phyloP scores from a whole-genome alignment of 2,329 filamentous ascomycete genomes.

The Biscogniauxia mediterranea region DNA sequence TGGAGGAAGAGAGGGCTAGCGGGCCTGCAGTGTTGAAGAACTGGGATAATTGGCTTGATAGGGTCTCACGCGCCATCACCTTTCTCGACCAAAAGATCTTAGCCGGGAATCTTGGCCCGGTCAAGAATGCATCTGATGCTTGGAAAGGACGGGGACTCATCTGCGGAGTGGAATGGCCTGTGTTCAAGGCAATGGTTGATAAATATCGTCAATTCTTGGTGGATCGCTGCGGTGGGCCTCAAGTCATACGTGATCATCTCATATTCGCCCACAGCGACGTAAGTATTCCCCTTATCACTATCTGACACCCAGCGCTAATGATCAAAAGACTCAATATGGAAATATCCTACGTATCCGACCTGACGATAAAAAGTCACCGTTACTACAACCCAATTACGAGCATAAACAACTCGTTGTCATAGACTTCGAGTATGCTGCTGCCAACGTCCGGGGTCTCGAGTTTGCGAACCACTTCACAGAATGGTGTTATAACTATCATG shows the following conservation, averaged over 20 bases:
- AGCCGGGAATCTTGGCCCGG: constrained; percentile 34
- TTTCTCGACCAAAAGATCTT: constrained; percentile 59
- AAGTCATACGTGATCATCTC: constrained; percentile 69
- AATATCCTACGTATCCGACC: constrained; percentile 80
- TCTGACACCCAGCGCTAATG: constrained; percentile 9
- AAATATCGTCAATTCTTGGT: constrained; percentile 77
- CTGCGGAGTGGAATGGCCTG: constrained; percentile 78
- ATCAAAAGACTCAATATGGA: constrained; percentile 84
- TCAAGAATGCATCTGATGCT: constrained; percentile 35
- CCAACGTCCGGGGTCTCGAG: constrained; percentile 82
- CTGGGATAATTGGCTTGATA: constrained; percentile 87
- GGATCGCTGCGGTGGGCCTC: constrained; percentile 64
- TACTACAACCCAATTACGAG: constrained; percentile 84
- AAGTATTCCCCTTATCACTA: constrained; percentile 35
- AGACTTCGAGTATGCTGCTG: constrained; percentile 95
- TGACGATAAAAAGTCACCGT: constrained; percentile 74
- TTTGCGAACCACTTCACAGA: constrained; percentile 98
- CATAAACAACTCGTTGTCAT: constrained; percentile 97
- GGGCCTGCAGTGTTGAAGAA: constrained; percentile 87
- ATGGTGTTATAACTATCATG: constrained; percentile 98
- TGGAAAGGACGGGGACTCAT: constrained; percentile 75
- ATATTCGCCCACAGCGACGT: constrained; percentile 99
- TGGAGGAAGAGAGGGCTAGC: constrained; percentile 71
- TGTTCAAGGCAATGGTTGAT: constrained; percentile 72
- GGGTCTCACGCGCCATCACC: constrained; percentile 59